Evolutionary conservation across 1,284 basidiomycete species (phyloP).

Genomic region (Quambalaria eucalypti): DNA sequence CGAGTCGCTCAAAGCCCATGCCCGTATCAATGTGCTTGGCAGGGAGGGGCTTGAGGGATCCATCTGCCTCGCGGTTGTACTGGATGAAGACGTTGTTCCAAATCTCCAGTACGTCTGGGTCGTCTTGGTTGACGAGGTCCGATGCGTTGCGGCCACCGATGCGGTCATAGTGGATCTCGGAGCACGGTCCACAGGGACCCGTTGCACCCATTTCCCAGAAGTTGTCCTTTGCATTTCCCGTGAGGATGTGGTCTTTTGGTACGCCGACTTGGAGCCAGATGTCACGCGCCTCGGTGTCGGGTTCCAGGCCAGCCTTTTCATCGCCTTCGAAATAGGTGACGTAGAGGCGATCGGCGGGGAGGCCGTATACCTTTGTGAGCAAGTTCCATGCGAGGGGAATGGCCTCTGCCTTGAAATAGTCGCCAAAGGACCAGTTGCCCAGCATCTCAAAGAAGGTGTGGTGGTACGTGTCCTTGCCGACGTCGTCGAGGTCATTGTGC

Average conservation of each 20-base stretch:
- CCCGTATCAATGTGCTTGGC: constrained; percentile 95
- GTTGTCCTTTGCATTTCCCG: constrained; percentile 92
- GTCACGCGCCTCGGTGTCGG: constrained; percentile 73
- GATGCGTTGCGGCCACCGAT: constrained; percentile 88
- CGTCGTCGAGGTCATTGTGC: constrained; percentile 97
- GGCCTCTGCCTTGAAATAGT: constrained; percentile 99
- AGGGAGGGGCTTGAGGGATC: constrained; percentile 70
- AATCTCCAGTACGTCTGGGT: constrained; percentile 92
- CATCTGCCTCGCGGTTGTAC: constrained; percentile 88
- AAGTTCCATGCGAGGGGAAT: constrained; percentile 88
- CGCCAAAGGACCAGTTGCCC: constrained; percentile 96
- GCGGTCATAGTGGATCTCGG: constrained; percentile 92
- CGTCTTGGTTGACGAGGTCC: constrained; percentile 83
- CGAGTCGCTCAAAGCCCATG: constrained; percentile 96
- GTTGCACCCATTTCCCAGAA: constrained; percentile 99
- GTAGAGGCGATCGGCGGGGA: constrained; percentile 84
- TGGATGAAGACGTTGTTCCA: constrained; percentile 99
- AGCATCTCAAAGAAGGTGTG: constrained; percentile 99
- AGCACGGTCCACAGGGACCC: constrained; percentile 94
- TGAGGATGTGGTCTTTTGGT: constrained; percentile 77
- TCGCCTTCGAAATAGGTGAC: constrained; percentile 98
- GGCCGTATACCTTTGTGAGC: constrained; percentile 74
- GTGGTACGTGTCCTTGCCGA: constrained; percentile 90
- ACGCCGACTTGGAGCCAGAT: constrained; percentile 82
- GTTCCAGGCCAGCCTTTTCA: constrained; percentile 68